phyloP scores from a whole-genome alignment of 2,329 filamentous ascomycete genomes.

The Diplodia seriata region DNA sequence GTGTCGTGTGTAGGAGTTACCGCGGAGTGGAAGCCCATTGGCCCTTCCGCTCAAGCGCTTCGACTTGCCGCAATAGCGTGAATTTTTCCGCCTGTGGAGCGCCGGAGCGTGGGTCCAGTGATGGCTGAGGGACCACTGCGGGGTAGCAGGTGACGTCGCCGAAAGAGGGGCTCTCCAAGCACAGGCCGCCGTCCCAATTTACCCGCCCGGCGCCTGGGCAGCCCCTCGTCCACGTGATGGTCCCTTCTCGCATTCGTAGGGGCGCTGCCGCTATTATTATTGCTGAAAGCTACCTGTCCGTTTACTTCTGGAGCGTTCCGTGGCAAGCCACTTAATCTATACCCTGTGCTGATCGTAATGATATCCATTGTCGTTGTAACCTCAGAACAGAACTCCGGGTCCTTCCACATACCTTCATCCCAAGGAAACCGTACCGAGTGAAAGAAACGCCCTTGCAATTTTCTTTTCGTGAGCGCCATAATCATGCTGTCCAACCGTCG shows the following conservation, averaged over 20 bases:
- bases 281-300: background rate
- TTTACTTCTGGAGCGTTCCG: background rate
- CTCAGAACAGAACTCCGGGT: slow-evolving; percentile 9
- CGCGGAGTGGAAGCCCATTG: slow-evolving; percentile 6
- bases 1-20: background rate
- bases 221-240: background rate
- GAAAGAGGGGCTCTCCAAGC: slow-evolving; percentile 9
- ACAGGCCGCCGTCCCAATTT: slow-evolving; percentile 3
- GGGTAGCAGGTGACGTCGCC: slow-evolving; percentile 29
- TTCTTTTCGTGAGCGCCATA: slow-evolving; percentile 24
- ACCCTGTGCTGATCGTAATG: slow-evolving; percentile 28
- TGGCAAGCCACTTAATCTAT: slow-evolving; percentile 13
- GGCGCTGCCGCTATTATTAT: background rate
- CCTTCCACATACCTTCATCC: slow-evolving; percentile 18
- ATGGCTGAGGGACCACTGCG: slow-evolving; percentile 1
- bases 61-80: slow-evolving; percentile 3
- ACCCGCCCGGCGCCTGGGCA: background rate
- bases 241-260: background rate
- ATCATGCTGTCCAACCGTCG: slow-evolving; percentile 6
- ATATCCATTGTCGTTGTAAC: slow-evolving; percentile 15
- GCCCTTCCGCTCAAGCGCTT: slow-evolving; percentile 1
- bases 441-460: slow-evolving; percentile 17
- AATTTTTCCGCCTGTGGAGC: slow-evolving; percentile 31
- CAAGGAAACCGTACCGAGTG: background rate
- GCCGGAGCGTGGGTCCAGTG: slow-evolving; percentile 23